Evolutionary conservation across 768 basidiomycete species (phyloP).

Genomic region (Mycena galericulata): DNA sequence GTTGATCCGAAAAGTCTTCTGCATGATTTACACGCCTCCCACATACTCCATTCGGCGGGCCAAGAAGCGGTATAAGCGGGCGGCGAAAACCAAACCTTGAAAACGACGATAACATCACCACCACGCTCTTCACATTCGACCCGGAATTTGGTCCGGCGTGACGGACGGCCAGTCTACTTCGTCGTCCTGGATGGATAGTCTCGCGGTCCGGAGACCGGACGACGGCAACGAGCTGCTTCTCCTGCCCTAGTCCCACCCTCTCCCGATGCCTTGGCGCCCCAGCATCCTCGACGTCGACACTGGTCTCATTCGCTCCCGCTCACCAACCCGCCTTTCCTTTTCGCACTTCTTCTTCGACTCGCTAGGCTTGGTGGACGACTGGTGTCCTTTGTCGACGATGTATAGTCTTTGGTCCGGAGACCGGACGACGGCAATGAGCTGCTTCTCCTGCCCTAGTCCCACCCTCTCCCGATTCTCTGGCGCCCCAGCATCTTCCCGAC

Average conservation of each 20-base stretch:
- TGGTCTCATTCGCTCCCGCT: background rate
- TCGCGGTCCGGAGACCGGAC: slow-evolving; percentile 5
- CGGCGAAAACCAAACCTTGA: background rate
- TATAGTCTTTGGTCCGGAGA: too few relatives aligned
- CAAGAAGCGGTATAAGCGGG: background rate
- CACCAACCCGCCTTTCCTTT: too few relatives aligned
- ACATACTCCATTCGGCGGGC: background rate
- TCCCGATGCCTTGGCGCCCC: slow-evolving; percentile 6
- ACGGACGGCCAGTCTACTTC: background rate
- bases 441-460: too few relatives aligned
- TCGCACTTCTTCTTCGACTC: too few relatives aligned
- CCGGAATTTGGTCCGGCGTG: background rate
- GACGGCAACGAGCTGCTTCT: background rate
- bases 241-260: background rate
- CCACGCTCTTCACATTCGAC: background rate
- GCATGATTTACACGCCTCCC: background rate
- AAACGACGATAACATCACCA: background rate
- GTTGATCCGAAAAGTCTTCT: too few relatives aligned
- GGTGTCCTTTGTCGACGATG: too few relatives aligned
- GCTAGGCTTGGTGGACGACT: too few relatives aligned
- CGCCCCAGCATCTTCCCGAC: too few relatives aligned
- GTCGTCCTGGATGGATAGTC: background rate
- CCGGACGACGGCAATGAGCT: too few relatives aligned
- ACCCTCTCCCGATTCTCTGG: too few relatives aligned
- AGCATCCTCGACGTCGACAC: background rate